A percentile compares a stretch with the other conserved stretches of the same genome.
phyloP scores from a whole-genome alignment of 106 monocot genomes.

The Phalaenopsis equestris region DNA sequence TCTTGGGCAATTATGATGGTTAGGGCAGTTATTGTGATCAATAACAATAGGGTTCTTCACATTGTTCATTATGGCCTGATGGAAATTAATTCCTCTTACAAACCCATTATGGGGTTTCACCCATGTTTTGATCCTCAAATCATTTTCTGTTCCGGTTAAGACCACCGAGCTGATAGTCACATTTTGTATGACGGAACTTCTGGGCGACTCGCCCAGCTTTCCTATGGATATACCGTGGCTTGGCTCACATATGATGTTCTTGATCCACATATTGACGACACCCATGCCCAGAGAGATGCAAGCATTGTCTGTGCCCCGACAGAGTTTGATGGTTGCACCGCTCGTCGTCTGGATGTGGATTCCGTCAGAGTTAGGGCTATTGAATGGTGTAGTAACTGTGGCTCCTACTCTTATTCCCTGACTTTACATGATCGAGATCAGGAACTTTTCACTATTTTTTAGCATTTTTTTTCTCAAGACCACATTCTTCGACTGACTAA shows the following conservation, averaged over 20 bases:
- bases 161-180: slow-evolving; percentile 12
- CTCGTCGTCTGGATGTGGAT: slow-evolving; percentile 27
- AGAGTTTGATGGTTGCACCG: slow-evolving; percentile 13
- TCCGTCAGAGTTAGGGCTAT: slow-evolving; percentile 40
- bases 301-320: slow-evolving; percentile 26
- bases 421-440: slow-evolving; percentile 15
- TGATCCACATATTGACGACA: slow-evolving; percentile 13
- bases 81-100: slow-evolving; percentile 16
- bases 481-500: slow-evolving; percentile 10
- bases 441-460: slow-evolving; percentile 17
- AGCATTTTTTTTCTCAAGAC: neutral
- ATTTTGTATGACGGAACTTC: slow-evolving; percentile 13
- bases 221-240: slow-evolving; percentile 38
- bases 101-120: slow-evolving; percentile 5
- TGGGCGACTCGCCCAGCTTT: slow-evolving; percentile 13
- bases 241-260: slow-evolving; percentile 26
- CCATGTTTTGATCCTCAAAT: slow-evolving; percentile 26
- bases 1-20: slow-evolving; percentile 12
- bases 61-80: slow-evolving; percentile 16
- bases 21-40: slow-evolving; percentile 25
- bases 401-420: neutral
- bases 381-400: slow-evolving; percentile 14
- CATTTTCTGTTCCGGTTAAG: slow-evolving; percentile 16
- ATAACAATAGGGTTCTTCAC: slow-evolving; percentile 20
- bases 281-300: slow-evolving; percentile 34